Evolutionary conservation across 495 filamentous ascomycete genomes (phyloP), one percentile per base, ranked within the genome.

Genomic region (Neurospora intermedia): DNA sequence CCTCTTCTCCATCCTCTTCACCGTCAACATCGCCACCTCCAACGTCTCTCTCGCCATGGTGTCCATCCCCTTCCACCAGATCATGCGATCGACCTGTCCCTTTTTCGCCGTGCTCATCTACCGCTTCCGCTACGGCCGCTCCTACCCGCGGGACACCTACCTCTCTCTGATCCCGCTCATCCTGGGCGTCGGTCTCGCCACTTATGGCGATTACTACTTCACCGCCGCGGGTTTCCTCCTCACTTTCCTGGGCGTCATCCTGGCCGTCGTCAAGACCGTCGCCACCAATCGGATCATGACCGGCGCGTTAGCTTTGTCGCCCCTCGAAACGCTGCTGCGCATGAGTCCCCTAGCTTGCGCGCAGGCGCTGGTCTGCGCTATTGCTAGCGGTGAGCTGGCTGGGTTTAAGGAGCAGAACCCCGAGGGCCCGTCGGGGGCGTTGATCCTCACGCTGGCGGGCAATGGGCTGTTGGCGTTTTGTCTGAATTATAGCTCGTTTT

Each of bases 51-150:
- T 88, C 16, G 82, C 82, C 69, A 81, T 87, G 77, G 87, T 89
- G 41, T 87, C 87, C 6, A 83, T 89, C 8, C 85, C 87, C 15
- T 89, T 89, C 78, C 87, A 89, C 76, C 87, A 89, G 74, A 87
- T 88, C 72, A 82, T 89, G 76, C 87, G 87, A 42, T 86, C 88
- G 27, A 88, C 85, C 13, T 84, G 80, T 41, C 88, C 87, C 23
- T 76, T 88, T 73, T 85, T 87, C 76, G 86, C 87, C 35, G 85
- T 88, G 75, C 74, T 85, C 54, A 88, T 89, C 77, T 88, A 87
- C 79, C 84, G 85, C 43, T 38, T 87, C 66, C 80, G 80, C 43
- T 88, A 84, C 76, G 74, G 77, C 73, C 81, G 84, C 38, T 79
- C 78, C 46, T 89, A 89, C 75, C 80, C 82, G 31, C 80, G 70